phyloP scores from a whole-genome alignment of 148 eudicot species.

The Rhododendron williamsianum region DNA sequence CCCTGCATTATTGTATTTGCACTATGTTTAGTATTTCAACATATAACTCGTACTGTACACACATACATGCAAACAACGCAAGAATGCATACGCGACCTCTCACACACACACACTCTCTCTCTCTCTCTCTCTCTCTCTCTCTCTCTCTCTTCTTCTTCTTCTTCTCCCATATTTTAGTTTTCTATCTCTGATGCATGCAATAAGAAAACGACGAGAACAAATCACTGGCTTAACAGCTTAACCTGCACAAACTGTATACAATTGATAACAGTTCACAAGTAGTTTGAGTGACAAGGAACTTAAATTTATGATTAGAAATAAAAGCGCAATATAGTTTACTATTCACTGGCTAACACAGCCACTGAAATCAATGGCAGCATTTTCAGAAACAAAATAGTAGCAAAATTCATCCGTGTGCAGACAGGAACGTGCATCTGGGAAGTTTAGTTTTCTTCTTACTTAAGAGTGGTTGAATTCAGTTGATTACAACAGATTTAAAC shows the following conservation, averaged over 20 bases:
- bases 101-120: background rate
- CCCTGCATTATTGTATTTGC: slow-evolving; percentile 35
- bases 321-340: background rate
- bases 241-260: background rate
- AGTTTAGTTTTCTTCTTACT: background rate
- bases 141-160: background rate
- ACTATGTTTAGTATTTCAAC: background rate
- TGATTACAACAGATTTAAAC: background rate
- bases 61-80: background rate
- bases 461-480: background rate
- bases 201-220: background rate
- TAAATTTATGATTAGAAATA: background rate
- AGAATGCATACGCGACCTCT: background rate
- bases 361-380: background rate
- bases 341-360: background rate
- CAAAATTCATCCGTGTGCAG: background rate
- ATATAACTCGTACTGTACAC: background rate
- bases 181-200: background rate
- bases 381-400: background rate
- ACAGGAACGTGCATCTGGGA: background rate
- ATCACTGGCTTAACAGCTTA: background rate
- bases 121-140: background rate
- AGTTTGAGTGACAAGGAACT: background rate
- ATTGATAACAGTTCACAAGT: too few relatives aligned
- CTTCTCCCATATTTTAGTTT: background rate